phyloP scores from a whole-genome alignment of 257 asterid species.

The Thymus mandschuricus region DNA sequence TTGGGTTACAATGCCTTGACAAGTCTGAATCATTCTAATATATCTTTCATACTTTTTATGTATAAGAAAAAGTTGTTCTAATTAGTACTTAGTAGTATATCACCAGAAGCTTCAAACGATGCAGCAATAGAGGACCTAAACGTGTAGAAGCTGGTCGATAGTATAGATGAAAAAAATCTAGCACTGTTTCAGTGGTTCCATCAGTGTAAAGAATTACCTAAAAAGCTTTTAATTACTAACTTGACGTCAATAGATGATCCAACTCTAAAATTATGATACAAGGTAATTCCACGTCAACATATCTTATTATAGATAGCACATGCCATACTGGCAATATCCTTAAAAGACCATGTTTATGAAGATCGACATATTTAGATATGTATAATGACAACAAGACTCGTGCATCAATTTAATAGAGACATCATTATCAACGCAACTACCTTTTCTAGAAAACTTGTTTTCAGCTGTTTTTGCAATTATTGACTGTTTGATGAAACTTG shows the following conservation, averaged over 20 bases:
- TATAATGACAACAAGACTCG: not conserved
- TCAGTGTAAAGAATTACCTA: not conserved
- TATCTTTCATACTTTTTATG: not conserved
- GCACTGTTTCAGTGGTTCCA: not conserved
- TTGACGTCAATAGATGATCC: not conserved
- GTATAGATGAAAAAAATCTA: not conserved
- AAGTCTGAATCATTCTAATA: not conserved
- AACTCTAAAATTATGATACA: not conserved
- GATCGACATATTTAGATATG: not conserved
- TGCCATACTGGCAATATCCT: no score
- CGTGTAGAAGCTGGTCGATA: not conserved
- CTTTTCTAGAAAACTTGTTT: not conserved
- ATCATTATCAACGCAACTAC: not conserved
- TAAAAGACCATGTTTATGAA: not conserved
- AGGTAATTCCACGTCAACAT: conserved; percentile 12
- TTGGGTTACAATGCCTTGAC: not conserved
- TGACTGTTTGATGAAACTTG: not conserved
- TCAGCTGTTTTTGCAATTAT: not conserved
- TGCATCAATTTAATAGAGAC: not conserved
- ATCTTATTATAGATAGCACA: not conserved
- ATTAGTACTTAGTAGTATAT: not conserved
- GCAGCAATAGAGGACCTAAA: not conserved
- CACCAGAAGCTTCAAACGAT: not conserved
- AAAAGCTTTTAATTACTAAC: not conserved
- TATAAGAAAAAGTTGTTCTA: no score